phyloP scores from a whole-genome alignment of 2,329 filamentous ascomycete genomes.

The Beauveria sp. region DNA sequence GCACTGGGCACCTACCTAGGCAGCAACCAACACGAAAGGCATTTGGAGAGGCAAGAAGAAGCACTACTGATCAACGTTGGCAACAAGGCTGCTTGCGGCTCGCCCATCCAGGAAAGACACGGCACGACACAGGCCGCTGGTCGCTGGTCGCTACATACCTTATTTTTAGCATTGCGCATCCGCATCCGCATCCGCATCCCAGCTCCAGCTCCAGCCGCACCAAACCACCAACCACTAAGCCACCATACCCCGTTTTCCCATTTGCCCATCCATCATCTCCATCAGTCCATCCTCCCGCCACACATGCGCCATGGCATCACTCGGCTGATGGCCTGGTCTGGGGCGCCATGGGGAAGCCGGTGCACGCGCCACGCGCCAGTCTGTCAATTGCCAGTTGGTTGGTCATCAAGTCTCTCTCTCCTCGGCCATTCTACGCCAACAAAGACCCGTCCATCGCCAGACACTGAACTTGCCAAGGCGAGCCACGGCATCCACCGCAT shows the following conservation, averaged over 20 bases:
- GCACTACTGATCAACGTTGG: not conserved
- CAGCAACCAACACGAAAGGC: no score
- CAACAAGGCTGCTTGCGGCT: not conserved
- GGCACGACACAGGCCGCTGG: not conserved
- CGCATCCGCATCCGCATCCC: no score
- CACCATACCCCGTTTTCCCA: not conserved
- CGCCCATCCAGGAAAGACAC: not conserved
- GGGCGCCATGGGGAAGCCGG: not conserved
- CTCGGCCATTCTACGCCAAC: not conserved
- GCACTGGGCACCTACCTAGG: not conserved
- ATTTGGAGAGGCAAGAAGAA: no score
- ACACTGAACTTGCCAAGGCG: not conserved
- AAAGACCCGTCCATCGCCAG: not conserved
- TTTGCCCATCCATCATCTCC: not conserved
- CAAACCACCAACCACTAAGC: not conserved
- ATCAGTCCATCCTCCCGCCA: not conserved
- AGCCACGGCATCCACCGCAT: no score
- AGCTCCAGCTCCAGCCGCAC: not conserved
- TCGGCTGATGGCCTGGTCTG: not conserved
- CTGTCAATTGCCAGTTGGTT: not conserved
- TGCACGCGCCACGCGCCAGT: not conserved
- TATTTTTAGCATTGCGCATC: no score
- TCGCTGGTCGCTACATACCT: no score
- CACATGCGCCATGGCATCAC: constrained; percentile 7
- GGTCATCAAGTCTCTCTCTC: not conserved